Conservation (phyloP, 73 alveolate genomes). For the Chromera velia region DNA sequence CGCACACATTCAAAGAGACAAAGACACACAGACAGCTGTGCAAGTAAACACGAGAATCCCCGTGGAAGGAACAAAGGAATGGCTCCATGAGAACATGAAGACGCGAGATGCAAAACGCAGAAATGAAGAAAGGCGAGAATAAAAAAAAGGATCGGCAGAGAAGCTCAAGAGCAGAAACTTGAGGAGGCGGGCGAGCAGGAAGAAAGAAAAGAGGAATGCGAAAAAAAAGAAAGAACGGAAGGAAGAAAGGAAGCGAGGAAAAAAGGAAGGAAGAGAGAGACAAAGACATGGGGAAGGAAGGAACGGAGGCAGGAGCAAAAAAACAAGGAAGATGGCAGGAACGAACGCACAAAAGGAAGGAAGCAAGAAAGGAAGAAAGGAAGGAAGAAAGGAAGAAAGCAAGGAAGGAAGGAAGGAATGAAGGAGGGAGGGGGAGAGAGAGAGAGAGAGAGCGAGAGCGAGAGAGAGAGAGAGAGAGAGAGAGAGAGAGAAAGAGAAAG, state of each 20-base stretch:
- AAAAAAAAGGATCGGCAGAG: background rate
- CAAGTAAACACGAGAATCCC: too few species aligned
- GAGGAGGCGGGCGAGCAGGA: conserved; percentile 5
- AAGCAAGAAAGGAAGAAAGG: conserved; percentile 9
- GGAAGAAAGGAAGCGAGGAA: conserved; percentile 1
- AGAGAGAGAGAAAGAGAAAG: too few species aligned
- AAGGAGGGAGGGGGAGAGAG: background rate
- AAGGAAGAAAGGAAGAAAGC: conserved; percentile 5
- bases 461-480: too few species aligned
- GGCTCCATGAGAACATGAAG: too few species aligned
- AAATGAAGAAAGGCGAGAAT: conserved; percentile 6
- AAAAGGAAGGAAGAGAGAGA: too few species aligned
- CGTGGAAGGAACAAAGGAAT: too few species aligned
- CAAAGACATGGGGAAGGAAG: too few species aligned
- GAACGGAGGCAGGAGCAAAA: conserved; percentile 7
- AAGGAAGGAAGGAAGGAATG: too few species aligned
- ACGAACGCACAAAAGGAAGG: conserved; percentile 12
- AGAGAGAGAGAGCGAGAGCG: too few species aligned
- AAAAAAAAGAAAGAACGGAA: conserved; percentile 5
- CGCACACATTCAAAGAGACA: too few species aligned
- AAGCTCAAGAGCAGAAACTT: background rate
- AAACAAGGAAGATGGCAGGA: conserved; percentile 13
- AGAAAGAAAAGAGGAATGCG: conserved; percentile 17
- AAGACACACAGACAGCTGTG: too few species aligned
- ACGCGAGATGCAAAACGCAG: conserved; percentile 1